Evolutionary conservation across 805 yeast genomes (phyloP), one percentile per base, ranked within the genome.

Genomic region (Wickerhamomyces hampshirensis): DNA sequence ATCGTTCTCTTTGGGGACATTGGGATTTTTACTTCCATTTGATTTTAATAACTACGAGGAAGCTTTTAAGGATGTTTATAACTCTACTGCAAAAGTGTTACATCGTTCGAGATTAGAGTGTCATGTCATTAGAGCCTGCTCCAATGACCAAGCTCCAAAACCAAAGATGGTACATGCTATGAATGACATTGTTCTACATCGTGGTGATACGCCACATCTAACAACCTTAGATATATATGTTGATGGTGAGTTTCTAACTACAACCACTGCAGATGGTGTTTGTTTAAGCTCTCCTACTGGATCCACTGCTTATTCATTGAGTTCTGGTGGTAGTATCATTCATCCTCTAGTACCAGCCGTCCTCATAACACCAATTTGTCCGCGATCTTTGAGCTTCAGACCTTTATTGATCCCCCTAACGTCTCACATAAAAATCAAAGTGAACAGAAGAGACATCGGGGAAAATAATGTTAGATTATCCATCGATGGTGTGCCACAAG

Each of bases 231-330:
- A 89, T 47, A 80, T 91, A n/a, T 77, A 70, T 46, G 81, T 89
- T 18, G 93, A 89, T 57, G 87, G 85, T 16, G 81, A 84, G 55
- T 83, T 80, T 51, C 63, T 91, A 36, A 91, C 98, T 6, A 75
- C 89, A 35, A 88, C 96, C 5, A 84, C 91, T 0, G 96, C 94
- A 1, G 98, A 91, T 59, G 98, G 98, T 26, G 71, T 89, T 7
- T 75, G 80, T 5, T 68, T 87, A 31, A 72, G 93, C 3, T 84
- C 97, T 0, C 98, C 98, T 13, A 89, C 97, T 0, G 98, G 98
- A 0, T 85, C 95, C 8, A 89, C 97, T 0, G 96, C 97, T 0
- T 89, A 89, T 54, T 84, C 95, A 1, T 64, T 89, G 35, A 75
- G 86, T 19, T 77, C 95, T 1, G 97, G 98, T 11, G 98, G 98